phyloP scores from a whole-genome alignment of 495 filamentous ascomycete genomes.

The Pyrenula massariospora region DNA sequence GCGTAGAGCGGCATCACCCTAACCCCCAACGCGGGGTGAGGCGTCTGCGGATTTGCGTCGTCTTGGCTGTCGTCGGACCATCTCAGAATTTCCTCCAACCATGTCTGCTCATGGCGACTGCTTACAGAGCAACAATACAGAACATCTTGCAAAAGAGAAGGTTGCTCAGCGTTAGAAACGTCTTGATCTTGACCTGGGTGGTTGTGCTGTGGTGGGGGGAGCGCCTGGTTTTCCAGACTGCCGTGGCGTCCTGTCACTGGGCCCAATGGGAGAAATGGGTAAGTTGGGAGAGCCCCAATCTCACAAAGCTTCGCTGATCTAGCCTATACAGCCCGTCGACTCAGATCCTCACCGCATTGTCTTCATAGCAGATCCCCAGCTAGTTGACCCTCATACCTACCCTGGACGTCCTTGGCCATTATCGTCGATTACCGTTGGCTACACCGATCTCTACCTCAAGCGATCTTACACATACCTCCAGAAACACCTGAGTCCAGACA shows the following conservation, averaged over 20 bases:
- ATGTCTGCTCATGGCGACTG: too few species aligned
- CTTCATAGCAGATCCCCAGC: slow-evolving; percentile 91
- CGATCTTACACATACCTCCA: slow-evolving; percentile 68
- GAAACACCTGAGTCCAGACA: slow-evolving; percentile 59
- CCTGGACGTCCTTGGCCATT: slow-evolving; percentile 87
- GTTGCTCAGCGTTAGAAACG: slow-evolving; percentile 53
- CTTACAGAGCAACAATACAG: too few species aligned
- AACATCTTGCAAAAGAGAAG: too few species aligned
- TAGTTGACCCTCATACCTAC: slow-evolving; percentile 95
- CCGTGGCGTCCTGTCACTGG: slow-evolving; percentile 68
- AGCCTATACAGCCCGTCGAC: slow-evolving; percentile 45
- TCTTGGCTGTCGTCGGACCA: too few species aligned
- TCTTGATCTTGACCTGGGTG: slow-evolving; percentile 63
- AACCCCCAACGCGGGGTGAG: too few species aligned
- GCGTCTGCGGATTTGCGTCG: too few species aligned
- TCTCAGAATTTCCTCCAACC: too few species aligned
- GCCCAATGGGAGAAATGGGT: slow-evolving; percentile 88
- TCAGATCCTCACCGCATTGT: slow-evolving; percentile 76
- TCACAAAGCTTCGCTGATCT: slow-evolving; percentile 4
- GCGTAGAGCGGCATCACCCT: too few species aligned
- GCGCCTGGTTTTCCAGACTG: slow-evolving; percentile 56
- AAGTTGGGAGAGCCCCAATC: slow-evolving; percentile 17
- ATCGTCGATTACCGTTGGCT: slow-evolving; percentile 60
- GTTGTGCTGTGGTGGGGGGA: slow-evolving; percentile 80
- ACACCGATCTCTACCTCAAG: slow-evolving; percentile 82